These are phyloP conservation scores for Penicillium freii DNA, from an alignment of 2,329 filamentous ascomycete genomes.

Conservation along the genomic window DNA sequence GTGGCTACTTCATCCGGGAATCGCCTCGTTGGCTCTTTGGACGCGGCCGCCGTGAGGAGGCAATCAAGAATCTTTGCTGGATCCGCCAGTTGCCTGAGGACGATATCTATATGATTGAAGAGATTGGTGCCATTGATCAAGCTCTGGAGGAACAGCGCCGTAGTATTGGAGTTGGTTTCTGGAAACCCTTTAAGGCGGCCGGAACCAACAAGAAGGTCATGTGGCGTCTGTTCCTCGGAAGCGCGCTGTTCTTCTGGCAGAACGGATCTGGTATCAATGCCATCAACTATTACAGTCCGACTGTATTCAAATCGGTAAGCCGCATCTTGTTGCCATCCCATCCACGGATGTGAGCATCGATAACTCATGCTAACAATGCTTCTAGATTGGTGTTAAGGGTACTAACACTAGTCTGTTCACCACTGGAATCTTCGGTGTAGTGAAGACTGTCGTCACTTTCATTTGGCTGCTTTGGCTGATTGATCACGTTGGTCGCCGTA, in stretches of 20 bases:
- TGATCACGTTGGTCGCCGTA: constrained; percentile 62
- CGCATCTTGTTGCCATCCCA: neutral
- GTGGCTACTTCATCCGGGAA: constrained; percentile 61
- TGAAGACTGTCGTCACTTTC: constrained; percentile 68
- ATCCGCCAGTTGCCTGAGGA: constrained; percentile 43
- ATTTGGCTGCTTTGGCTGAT: constrained; percentile 69
- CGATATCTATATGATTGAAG: constrained; percentile 67
- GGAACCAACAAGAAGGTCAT: constrained; percentile 58
- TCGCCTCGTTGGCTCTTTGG: constrained; percentile 70
- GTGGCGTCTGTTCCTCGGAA: constrained; percentile 71
- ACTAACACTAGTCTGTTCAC: constrained; percentile 62
- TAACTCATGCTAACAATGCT: neutral
- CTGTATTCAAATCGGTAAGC: constrained; percentile 56
- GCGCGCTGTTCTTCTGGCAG: constrained; percentile 74
- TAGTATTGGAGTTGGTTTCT: constrained; percentile 69
- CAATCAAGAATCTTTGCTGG: constrained; percentile 53
- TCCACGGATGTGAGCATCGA: neutral
- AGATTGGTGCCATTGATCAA: constrained; percentile 67
- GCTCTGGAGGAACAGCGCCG: constrained; percentile 64
- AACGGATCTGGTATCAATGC: constrained; percentile 76
- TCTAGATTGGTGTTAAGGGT: constrained; percentile 57
- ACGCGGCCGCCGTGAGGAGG: constrained; percentile 66
- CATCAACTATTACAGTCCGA: constrained; percentile 72
- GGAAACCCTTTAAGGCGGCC: constrained; percentile 64
- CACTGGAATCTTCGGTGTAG: constrained; percentile 73